These are phyloP conservation scores for Malbranchea zuffiana DNA, from an alignment of 2,329 filamentous ascomycete genomes.

Conservation along the genomic window DNA sequence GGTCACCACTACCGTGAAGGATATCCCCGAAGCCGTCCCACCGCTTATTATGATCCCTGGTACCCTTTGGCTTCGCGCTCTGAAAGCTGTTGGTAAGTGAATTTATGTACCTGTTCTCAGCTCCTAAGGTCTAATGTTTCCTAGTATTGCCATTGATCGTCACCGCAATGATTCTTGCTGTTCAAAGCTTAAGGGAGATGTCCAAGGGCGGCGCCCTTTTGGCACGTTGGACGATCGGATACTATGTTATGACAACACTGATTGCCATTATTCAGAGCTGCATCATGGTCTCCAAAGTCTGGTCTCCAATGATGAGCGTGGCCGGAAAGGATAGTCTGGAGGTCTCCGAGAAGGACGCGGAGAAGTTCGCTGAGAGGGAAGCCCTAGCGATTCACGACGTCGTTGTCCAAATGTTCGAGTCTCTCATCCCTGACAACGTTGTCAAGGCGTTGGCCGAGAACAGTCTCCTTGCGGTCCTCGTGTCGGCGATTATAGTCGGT, in stretches of 20 bases:
- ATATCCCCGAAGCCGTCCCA: slow-evolving; percentile 35
- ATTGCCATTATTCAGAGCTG: slow-evolving; percentile 40
- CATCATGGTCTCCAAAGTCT: slow-evolving; percentile 39
- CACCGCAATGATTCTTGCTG: no score
- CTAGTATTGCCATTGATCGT: no score
- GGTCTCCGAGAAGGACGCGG: slow-evolving; percentile 22
- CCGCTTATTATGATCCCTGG: slow-evolving; percentile 41
- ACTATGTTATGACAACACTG: slow-evolving; percentile 42
- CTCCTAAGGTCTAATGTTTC: slow-evolving; percentile 25
- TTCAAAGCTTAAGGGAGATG: no score
- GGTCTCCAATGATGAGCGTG: slow-evolving; percentile 36
- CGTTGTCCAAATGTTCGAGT: slow-evolving; percentile 41
- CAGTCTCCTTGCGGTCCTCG: slow-evolving; percentile 38
- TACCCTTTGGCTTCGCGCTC: slow-evolving; percentile 40
- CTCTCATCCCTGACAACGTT: slow-evolving; percentile 42
- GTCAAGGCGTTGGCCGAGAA: slow-evolving; percentile 39
- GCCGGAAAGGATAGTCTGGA: no score
- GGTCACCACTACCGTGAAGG: slow-evolving; percentile 34
- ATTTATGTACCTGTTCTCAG: background rate
- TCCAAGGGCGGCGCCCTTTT: slow-evolving; percentile 36
- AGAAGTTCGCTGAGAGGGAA: slow-evolving; percentile 25
- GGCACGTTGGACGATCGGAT: slow-evolving; percentile 41
- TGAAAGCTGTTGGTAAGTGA: slow-evolving; percentile 40
- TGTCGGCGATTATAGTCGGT: slow-evolving; percentile 39
- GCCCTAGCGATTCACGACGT: slow-evolving; percentile 29